Conservation (phyloP, 2,329 filamentous ascomycete species). For the Trichoderma sp. region DNA sequence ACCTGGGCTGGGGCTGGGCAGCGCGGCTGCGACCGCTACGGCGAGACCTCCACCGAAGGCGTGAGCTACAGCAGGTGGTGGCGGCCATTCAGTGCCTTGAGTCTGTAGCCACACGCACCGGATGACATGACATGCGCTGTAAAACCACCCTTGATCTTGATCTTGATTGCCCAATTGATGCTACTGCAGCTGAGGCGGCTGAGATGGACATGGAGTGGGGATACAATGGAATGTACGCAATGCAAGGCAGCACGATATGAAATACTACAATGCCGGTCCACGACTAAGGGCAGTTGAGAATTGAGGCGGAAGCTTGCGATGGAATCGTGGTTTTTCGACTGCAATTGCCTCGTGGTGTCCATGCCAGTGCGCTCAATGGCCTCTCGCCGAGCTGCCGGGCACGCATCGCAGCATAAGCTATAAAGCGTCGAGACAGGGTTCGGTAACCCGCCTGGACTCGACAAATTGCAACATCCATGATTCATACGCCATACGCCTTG, state of each 20-base stretch:
- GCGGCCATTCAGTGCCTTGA: neutral
- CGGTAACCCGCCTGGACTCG: neutral
- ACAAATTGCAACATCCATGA: neutral
- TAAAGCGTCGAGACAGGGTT: neutral
- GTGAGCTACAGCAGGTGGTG: neutral
- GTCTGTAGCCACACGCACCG: neutral
- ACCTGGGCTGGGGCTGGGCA: conserved; percentile 7
- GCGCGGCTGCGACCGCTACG: conserved; percentile 24
- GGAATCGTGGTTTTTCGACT: neutral
- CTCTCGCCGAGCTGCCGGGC: neutral
- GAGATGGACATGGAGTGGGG: neutral
- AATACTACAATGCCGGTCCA: neutral
- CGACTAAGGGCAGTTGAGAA: neutral
- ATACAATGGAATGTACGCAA: neutral
- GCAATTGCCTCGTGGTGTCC: neutral
- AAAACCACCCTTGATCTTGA: neutral
- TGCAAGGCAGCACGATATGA: neutral
- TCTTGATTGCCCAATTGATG: neutral
- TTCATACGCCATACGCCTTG: neutral
- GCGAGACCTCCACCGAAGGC: conserved; percentile 22
- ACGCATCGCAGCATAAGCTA: neutral
- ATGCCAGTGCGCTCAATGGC: neutral
- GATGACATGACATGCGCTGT: conserved; percentile 6
- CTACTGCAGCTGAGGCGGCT: neutral
- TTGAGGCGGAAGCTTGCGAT: neutral